Evolutionary conservation across 331 rosid genomes (phyloP), one percentile per base, ranked within the genome.

Genomic region (Acacia pycnantha): DNA sequence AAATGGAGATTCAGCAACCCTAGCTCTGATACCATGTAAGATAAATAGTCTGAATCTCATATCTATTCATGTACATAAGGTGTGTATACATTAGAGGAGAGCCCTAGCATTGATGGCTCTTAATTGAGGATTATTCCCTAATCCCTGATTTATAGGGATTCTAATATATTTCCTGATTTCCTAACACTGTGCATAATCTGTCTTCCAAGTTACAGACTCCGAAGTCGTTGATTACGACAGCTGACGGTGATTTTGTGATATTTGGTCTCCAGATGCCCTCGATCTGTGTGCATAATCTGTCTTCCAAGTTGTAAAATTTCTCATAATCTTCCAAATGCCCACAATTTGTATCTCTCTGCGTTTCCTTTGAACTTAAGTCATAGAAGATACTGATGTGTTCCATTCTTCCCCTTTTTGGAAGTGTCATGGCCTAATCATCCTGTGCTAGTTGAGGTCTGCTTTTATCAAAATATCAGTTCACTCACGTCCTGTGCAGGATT

Each of bases 161-260:
- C n/a, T n/a, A n/a, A n/a, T n/a, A n/a, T n/a, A n/a, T n/a, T n/a
- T n/a, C n/a, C n/a, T n/a, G n/a, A n/a, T n/a, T n/a, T n/a, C n/a
- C n/a, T n/a, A n/a, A n/a, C n/a, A n/a, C n/a, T n/a, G 31, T 29
- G 31, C 31, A 29, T 29, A 29, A 29, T 29, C 31, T 29, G 31
- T 29, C 31, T 29, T 29, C 31, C 31, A 29, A 29, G 90, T 91
- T 72, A 88, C 94, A n/a, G 91, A 91, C 48, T 22, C 41, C 19
- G 84, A 81, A 48, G 80, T 81, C 37, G 80, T 75, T 2, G 84
- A 81, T 81, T 81, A 81, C 46, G 84, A 81, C 33, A 81, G 79
- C 74, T 73, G 37, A 47, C 78, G 73, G 50, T 80, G 64, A 61
- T 19, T 75, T 35, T 21, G 19, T 2, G 41, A 9, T 16, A 3